Evolutionary conservation across 495 filamentous ascomycete genomes (phyloP).

Genomic region (Entonaema liquescens): DNA sequence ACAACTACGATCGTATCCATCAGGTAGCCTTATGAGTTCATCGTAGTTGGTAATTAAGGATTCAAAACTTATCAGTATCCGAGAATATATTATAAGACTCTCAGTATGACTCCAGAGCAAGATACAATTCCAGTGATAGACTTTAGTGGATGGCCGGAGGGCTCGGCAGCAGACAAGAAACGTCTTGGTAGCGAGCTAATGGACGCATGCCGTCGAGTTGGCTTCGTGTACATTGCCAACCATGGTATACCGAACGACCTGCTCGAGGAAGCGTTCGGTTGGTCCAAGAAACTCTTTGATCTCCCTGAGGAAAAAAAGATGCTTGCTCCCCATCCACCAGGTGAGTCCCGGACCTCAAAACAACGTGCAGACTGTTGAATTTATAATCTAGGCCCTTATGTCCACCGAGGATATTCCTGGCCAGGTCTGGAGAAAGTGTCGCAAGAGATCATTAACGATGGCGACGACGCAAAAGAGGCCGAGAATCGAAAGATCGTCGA

Average conservation of each 20-base stretch:
- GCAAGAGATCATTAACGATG: conserved; percentile 64
- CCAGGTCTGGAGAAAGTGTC: conserved; percentile 72
- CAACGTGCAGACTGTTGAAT: not conserved
- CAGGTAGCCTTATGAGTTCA: not conserved
- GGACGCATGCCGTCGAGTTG: conserved; percentile 63
- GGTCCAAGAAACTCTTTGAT: conserved; percentile 55
- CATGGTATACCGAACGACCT: conserved; percentile 58
- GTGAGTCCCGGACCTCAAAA: conserved; percentile 47
- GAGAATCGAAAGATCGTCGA: conserved; percentile 52
- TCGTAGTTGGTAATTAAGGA: not conserved
- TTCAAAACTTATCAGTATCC: not conserved
- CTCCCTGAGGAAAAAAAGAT: conserved; percentile 50
- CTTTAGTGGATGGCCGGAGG: conserved; percentile 51
- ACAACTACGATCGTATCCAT: not conserved
- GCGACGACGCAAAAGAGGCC: conserved; percentile 44
- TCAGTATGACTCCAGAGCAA: conserved; percentile 3
- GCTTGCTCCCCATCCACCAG: conserved; percentile 69
- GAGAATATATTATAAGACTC: not conserved
- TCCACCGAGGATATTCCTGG: conserved; percentile 73
- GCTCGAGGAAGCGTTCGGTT: conserved; percentile 63
- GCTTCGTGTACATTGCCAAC: conserved; percentile 67
- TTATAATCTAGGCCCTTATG: conserved; percentile 29
- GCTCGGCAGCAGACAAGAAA: conserved; percentile 47
- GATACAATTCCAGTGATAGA: conserved; percentile 63
- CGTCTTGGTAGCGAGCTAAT: conserved; percentile 59